Evolutionary conservation across 2,329 filamentous ascomycete species (phyloP).

Genomic region (Arthrobotrys iridis): DNA sequence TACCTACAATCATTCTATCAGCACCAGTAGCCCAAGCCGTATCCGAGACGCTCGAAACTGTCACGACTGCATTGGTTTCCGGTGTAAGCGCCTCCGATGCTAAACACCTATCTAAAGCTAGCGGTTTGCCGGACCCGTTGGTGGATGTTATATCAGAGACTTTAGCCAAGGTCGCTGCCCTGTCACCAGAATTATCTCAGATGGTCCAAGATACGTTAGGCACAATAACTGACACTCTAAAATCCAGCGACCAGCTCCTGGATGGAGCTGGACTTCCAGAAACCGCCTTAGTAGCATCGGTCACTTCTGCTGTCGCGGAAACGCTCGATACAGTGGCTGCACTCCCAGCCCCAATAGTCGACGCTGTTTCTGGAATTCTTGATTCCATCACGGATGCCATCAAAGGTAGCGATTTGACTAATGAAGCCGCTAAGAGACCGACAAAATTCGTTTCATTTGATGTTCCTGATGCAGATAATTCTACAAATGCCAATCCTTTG

Average conservation of each 20-base stretch:
- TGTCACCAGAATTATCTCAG: constrained; percentile 11
- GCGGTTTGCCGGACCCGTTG: constrained; percentile 25
- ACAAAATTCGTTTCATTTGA: background rate
- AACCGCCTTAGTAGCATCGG: constrained; percentile 25
- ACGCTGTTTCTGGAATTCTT: constrained; percentile 29
- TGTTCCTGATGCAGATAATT: constrained; percentile 48
- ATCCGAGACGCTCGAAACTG: constrained; percentile 37
- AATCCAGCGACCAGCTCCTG: constrained; percentile 38
- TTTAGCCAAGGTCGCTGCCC: constrained; percentile 12
- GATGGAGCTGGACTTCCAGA: constrained; percentile 23
- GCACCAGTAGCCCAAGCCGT: constrained; percentile 20
- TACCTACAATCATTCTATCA: constrained; percentile 29
- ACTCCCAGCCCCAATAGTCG: background rate
- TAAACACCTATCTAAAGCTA: constrained; percentile 9
- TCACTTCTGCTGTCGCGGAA: constrained; percentile 37
- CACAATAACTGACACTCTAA: constrained; percentile 24
- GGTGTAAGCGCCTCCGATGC: background rate
- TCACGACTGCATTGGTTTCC: constrained; percentile 12
- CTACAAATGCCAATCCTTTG: constrained; percentile 45
- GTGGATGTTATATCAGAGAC: constrained; percentile 14
- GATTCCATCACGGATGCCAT: constrained; percentile 7
- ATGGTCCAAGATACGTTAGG: constrained; percentile 6
- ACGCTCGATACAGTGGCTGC: constrained; percentile 24
- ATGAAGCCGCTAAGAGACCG: background rate
- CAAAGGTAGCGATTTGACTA: background rate